Evolutionary conservation across 495 filamentous ascomycete genomes (phyloP).

Genomic region (Penicillium dipodomyicola): DNA sequence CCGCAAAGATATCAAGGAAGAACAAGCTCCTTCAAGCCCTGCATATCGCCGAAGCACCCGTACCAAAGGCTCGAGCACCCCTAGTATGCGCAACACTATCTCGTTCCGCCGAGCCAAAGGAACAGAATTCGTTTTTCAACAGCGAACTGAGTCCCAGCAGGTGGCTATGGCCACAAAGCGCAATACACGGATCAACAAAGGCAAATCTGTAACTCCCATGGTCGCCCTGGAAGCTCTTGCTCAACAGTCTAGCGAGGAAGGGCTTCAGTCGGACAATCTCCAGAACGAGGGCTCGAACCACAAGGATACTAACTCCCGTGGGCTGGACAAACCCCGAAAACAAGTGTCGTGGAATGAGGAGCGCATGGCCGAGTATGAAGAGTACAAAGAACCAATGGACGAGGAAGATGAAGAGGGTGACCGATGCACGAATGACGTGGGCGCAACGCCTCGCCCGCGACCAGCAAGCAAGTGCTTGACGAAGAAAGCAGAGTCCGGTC

Average conservation of each 20-base stretch:
- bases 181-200: constrained; percentile 60
- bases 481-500: constrained; percentile 29
- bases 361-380: constrained; percentile 37
- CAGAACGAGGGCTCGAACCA: constrained; percentile 9
- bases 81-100: constrained; percentile 47
- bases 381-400: constrained; percentile 16
- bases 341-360: constrained; percentile 47
- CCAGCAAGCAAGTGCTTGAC: constrained; percentile 18
- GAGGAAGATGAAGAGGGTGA: constrained; percentile 16
- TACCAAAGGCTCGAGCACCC: constrained; percentile 28
- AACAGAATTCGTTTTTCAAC: constrained; percentile 53
- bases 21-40: constrained; percentile 29
- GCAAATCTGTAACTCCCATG: constrained; percentile 49
- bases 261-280: constrained; percentile 1
- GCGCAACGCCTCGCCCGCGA: constrained; percentile 11
- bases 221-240: constrained; percentile 44
- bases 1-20: constrained; percentile 23
- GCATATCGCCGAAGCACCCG: constrained; percentile 46
- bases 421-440: constrained; percentile 19
- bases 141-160: constrained; percentile 58
- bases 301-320: constrained; percentile 4
- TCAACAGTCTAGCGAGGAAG: constrained; percentile 17
- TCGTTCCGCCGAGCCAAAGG: constrained; percentile 56
- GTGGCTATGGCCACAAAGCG: constrained; percentile 51
- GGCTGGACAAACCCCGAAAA: constrained; percentile 23